These are phyloP conservation scores for Ustilago shanxiensis DNA, from an alignment of 1,284 basidiomycete species.

Conservation along the genomic window DNA sequence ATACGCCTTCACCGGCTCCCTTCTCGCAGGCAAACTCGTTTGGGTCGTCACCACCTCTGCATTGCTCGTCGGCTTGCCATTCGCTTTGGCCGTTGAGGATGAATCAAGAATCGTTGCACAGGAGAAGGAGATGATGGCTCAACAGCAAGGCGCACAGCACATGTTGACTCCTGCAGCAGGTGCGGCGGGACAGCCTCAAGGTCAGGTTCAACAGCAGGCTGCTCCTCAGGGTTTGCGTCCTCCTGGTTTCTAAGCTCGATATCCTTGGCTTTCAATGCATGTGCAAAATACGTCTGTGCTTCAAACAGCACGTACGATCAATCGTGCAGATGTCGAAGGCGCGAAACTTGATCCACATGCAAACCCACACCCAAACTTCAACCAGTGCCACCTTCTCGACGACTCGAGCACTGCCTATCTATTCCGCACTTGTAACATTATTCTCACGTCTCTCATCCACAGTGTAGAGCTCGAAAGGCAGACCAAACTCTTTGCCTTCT, in stretches of 20 bases:
- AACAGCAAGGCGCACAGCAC: conserved; percentile 88
- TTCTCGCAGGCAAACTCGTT: conserved; percentile 85
- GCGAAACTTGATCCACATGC: too few species aligned
- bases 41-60: conserved; percentile 96
- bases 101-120: conserved; percentile 93
- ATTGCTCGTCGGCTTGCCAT: conserved; percentile 89
- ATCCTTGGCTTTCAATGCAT: too few species aligned
- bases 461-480: too few species aligned
- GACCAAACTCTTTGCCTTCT: too few species aligned
- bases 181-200: conserved; percentile 13
- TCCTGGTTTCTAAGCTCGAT: conserved; percentile 60
- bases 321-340: too few species aligned
- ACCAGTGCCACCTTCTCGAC: too few species aligned
- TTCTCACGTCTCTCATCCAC: neutral
- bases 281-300: too few species aligned
- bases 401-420: too few species aligned
- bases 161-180: conserved; percentile 42
- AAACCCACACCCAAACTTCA: too few species aligned
- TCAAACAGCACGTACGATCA: too few species aligned
- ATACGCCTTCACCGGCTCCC: conserved; percentile 75
- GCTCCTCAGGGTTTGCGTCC: conserved; percentile 59
- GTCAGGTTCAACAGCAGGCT: conserved; percentile 21
- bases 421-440: neutral
- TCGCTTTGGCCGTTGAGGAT: conserved; percentile 93
- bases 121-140: conserved; percentile 93